Evolutionary conservation across 257 asterid genomes (phyloP).

Genomic region (Lavandula angustifolia): DNA sequence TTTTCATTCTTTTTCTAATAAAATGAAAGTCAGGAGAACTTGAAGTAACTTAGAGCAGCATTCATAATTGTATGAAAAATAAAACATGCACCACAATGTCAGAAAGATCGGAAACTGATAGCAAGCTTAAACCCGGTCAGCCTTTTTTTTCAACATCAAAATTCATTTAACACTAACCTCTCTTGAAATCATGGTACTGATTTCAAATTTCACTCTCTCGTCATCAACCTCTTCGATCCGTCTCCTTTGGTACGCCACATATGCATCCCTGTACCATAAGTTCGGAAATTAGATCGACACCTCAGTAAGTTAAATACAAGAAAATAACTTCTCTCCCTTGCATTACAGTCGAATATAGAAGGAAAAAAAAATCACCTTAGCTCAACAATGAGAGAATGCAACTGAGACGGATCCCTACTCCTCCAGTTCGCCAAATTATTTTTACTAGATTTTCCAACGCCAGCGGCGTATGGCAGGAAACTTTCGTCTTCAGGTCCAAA

Average conservation of each 20-base stretch:
- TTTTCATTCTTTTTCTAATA: too few species aligned
- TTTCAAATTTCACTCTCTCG: conserved; percentile 82
- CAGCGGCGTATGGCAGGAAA: conserved; percentile 56
- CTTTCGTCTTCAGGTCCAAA: conserved; percentile 79
- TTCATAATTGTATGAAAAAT: background rate
- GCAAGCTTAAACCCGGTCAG: conserved; percentile 1
- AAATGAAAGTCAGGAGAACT: background rate
- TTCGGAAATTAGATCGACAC: conserved; percentile 21
- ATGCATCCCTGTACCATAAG: conserved; percentile 58
- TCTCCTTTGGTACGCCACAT: conserved; percentile 66
- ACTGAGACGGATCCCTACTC: conserved; percentile 67
- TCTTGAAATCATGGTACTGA: conserved; percentile 80
- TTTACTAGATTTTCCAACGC: conserved; percentile 39
- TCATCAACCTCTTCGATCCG: conserved; percentile 79
- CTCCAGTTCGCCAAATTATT: conserved; percentile 72
- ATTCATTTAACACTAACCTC: conserved; percentile 57
- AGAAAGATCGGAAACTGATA: background rate
- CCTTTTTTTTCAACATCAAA: conserved; percentile 4
- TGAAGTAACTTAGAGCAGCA: conserved; percentile 8
- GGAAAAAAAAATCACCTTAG: conserved; percentile 56
- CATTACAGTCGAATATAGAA: conserved; percentile 6
- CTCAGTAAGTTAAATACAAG: conserved; percentile 10
- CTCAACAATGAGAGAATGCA: conserved; percentile 67
- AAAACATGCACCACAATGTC: conserved; percentile 14
- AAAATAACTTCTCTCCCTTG: conserved; percentile 9